These are phyloP conservation scores for Diaporthe longicolla DNA, from an alignment of 2,329 filamentous ascomycete species.

Conservation along the genomic window DNA sequence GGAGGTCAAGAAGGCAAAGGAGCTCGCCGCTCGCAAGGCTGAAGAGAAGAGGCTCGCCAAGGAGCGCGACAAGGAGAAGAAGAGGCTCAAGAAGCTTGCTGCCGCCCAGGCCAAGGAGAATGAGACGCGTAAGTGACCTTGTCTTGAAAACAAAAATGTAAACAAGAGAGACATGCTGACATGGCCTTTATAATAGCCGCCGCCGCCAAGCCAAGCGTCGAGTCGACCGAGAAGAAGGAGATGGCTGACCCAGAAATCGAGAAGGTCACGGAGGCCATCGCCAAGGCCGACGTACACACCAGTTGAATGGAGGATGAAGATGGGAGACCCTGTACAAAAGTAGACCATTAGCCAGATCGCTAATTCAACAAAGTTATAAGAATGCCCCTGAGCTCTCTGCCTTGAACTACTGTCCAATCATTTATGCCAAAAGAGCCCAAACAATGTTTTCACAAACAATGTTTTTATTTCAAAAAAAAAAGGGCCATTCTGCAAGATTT, in stretches of 20 bases:
- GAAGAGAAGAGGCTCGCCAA: conserved; percentile 66
- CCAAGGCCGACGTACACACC: conserved; percentile 48
- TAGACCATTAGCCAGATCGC: background rate
- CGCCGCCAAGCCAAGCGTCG: conserved; percentile 41
- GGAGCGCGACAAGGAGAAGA: conserved; percentile 65
- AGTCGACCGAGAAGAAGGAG: conserved; percentile 47
- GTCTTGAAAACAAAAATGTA: background rate
- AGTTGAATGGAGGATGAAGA: conserved; percentile 37
- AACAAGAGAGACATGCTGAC: background rate
- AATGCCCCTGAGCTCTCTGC: background rate
- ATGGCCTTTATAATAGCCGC: background rate
- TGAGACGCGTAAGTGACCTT: conserved; percentile 7
- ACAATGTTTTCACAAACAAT: too few species aligned
- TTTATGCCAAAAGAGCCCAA: background rate
- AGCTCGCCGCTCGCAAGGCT: conserved; percentile 65
- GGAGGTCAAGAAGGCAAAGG: conserved; percentile 78
- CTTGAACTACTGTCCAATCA: background rate
- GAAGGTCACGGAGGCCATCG: conserved; percentile 46
- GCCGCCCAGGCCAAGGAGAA: conserved; percentile 43
- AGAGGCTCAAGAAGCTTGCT: conserved; percentile 58
- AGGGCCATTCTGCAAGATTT: background rate
- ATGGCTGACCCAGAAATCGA: conserved; percentile 47
- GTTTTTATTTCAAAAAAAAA: background rate
- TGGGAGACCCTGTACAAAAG: background rate
- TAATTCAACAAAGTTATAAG: conserved; percentile 26